phyloP scores from a whole-genome alignment of 2,329 filamentous ascomycete genomes.

The Epichloe elymi region DNA sequence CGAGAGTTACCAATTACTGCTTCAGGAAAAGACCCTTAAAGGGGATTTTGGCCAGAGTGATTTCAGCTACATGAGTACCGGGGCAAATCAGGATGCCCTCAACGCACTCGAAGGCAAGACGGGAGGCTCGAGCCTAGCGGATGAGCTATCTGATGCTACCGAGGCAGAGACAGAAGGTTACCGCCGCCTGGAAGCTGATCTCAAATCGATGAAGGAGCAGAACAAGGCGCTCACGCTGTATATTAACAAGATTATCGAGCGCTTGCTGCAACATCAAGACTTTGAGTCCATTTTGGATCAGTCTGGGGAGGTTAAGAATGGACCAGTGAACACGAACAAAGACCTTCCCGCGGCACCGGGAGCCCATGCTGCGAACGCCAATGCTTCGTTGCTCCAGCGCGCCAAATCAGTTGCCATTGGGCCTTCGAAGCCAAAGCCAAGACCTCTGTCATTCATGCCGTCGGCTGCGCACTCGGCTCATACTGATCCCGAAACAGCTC shows the following conservation, averaged over 20 bases:
- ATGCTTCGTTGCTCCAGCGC: slow-evolving; percentile 41
- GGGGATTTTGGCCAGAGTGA: slow-evolving; percentile 85
- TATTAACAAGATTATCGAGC: slow-evolving; percentile 98
- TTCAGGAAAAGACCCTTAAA: slow-evolving; percentile 90
- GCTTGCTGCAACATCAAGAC: slow-evolving; percentile 83
- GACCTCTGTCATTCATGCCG: slow-evolving; percentile 46
- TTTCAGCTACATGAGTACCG: slow-evolving; percentile 53
- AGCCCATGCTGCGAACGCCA: slow-evolving; percentile 22
- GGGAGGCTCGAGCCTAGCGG: slow-evolving; percentile 54
- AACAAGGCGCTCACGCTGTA: slow-evolving; percentile 96
- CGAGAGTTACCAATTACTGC: slow-evolving; percentile 89
- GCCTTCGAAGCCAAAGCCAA: slow-evolving; percentile 32
- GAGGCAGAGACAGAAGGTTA: slow-evolving; percentile 48
- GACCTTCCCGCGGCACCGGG: slow-evolving; percentile 62
- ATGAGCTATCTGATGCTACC: slow-evolving; percentile 65
- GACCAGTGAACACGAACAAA: slow-evolving; percentile 51
- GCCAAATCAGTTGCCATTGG: slow-evolving; percentile 47
- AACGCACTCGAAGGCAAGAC: slow-evolving; percentile 47
- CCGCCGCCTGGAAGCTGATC: slow-evolving; percentile 62
- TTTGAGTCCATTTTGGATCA: slow-evolving; percentile 89
- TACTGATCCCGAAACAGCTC: slow-evolving; percentile 59
- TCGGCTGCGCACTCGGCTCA: slow-evolving; percentile 27
- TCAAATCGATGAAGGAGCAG: slow-evolving; percentile 73
- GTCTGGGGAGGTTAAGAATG: slow-evolving; percentile 41
- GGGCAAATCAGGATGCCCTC: slow-evolving; percentile 50